Conservation (phyloP, 805 yeast genomes). For the Ogataea glucozyma region DNA sequence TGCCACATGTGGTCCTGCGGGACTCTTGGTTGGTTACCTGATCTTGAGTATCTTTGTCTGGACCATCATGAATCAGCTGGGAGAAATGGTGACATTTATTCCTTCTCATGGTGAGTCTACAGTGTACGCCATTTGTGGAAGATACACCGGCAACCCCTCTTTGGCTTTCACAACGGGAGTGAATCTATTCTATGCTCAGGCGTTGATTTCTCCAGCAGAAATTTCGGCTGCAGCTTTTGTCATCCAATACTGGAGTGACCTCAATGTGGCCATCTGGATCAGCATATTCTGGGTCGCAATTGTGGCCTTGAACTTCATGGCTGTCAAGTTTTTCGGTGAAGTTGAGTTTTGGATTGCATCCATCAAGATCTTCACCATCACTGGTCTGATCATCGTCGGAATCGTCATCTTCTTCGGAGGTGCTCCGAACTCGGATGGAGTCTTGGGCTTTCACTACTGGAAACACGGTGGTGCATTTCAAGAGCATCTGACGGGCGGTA, state of each 20-base stretch:
- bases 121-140: conserved; percentile 47
- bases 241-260: conserved; percentile 59
- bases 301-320: conserved; percentile 48
- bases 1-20: conserved; percentile 39
- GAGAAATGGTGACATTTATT: conserved; percentile 67
- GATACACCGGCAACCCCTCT: conserved; percentile 48
- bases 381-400: conserved; percentile 60
- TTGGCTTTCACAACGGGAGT: conserved; percentile 61
- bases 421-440: conserved; percentile 49
- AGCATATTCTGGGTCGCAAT: conserved; percentile 51
- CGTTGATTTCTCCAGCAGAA: conserved; percentile 58
- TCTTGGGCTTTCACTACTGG: conserved; percentile 48
- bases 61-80: conserved; percentile 62
- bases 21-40: conserved; percentile 59
- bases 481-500: conserved; percentile 49
- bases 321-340: conserved; percentile 53
- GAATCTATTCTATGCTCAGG: conserved; percentile 48
- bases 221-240: conserved; percentile 66
- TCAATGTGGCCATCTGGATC: conserved; percentile 61
- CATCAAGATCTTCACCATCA: conserved; percentile 62
- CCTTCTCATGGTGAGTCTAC: conserved; percentile 67
- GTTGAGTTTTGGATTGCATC: conserved; percentile 67
- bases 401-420: conserved; percentile 66
- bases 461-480: conserved; percentile 46
- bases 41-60: conserved; percentile 65